A percentile compares a stretch with the other conserved stretches of the same genome.
Conservation (phyloP, 805 yeast species). For the Cyberlindnera lachancei region DNA sequence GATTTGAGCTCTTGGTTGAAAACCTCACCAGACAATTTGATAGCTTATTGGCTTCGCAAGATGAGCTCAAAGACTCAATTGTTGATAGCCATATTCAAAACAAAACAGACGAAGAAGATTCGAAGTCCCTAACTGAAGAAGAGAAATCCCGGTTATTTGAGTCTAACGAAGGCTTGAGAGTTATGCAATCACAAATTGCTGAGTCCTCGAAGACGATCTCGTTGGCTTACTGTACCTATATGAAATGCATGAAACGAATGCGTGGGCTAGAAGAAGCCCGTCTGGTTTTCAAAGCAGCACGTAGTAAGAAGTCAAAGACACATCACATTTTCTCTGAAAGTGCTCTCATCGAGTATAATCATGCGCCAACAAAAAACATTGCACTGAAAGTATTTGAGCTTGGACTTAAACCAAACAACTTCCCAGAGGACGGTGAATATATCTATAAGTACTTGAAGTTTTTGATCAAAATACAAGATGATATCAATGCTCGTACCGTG, state of each 20-base stretch:
- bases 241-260: conserved; percentile 64
- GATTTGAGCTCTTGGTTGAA: conserved; percentile 44
- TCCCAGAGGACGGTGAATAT: conserved; percentile 49
- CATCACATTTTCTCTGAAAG: conserved; percentile 75
- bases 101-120: conserved; percentile 10
- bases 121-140: conserved; percentile 6
- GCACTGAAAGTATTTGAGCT: conserved; percentile 73
- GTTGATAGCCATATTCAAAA: not conserved
- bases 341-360: conserved; percentile 72
- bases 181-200: conserved; percentile 3
- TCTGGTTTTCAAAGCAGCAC: conserved; percentile 56
- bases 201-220: conserved; percentile 40
- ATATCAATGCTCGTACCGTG: conserved; percentile 67
- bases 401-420: conserved; percentile 52
- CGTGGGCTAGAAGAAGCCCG: conserved; percentile 71
- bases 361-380: conserved; percentile 43
- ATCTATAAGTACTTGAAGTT: conserved; percentile 66
- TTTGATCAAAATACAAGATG: conserved; percentile 57
- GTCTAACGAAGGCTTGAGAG: conserved; percentile 10
- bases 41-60: conserved; percentile 8
- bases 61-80: conserved; percentile 4
- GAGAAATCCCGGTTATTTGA: conserved; percentile 4
- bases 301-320: conserved; percentile 50
- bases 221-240: conserved; percentile 55
- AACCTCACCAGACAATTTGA: conserved; percentile 2